A percentile compares a stretch with the other conserved stretches of the same genome.
Evolutionary conservation across 768 basidiomycete species (phyloP).

Genomic region (Lactarius pseudohatsudake): DNA sequence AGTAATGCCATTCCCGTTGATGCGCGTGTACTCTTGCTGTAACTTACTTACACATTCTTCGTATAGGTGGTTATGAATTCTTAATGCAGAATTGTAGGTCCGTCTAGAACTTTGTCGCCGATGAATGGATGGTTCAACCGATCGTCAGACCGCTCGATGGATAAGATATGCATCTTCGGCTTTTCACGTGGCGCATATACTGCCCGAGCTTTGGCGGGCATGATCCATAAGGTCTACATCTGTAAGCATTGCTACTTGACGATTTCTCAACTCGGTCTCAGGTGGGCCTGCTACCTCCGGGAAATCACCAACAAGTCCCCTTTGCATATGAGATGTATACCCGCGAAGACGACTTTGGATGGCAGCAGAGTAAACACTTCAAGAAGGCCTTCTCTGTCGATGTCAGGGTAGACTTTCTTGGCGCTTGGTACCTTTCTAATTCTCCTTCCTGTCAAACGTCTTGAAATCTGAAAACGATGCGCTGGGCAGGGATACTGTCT

Average conservation of each 20-base stretch:
- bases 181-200: constrained; percentile 82
- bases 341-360: constrained; percentile 54
- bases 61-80: constrained; percentile 68
- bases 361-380: constrained; percentile 64
- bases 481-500: constrained; percentile 63
- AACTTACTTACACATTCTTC: constrained; percentile 1
- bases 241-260: too few species aligned
- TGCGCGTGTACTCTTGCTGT: neutral
- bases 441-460: neutral
- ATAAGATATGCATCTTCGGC: constrained; percentile 78
- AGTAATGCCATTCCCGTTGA: constrained; percentile 37
- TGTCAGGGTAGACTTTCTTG: constrained; percentile 69
- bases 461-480: constrained; percentile 21
- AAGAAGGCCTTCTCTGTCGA: constrained; percentile 77
- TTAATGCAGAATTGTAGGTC: constrained; percentile 70
- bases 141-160: constrained; percentile 56
- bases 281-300: constrained; percentile 68
- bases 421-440: constrained; percentile 59
- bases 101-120: neutral
- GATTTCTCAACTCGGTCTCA: constrained; percentile 29
- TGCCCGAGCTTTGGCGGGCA: constrained; percentile 67
- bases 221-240: constrained; percentile 60
- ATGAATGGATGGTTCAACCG: neutral
- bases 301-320: constrained; percentile 73
- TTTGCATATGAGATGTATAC: constrained; percentile 79